Evolutionary conservation across 441 rosid genomes (phyloP), one percentile per base, ranked within the genome.

Genomic region (Arabidopsis hybrid): DNA sequence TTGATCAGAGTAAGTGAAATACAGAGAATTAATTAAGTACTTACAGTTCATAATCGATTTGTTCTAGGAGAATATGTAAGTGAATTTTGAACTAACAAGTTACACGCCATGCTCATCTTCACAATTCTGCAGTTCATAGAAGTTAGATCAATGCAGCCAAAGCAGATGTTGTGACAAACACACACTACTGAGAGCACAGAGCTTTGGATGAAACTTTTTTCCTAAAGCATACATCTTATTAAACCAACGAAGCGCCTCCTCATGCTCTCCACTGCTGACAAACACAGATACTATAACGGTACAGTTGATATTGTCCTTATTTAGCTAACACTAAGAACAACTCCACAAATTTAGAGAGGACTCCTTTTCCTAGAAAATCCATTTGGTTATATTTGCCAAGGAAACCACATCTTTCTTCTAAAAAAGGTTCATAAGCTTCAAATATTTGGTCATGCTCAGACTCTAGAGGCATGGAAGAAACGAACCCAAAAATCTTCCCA

Each of bases 1-100:
- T 50, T 47, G 49, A 59, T 18, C 14, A 35, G 7, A 47, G 58
- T 35, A 59, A 35, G 17, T 70, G 14, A 9, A 55, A 29, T 34
- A 68, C 8, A n/a, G 38, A 58, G 57, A 21, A 21, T 21, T 21
- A 69, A 69, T 57, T 35, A 46, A n/a, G 65, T 58, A 47, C 65
- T 58, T 69, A 58, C 46, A 69, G 34, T 68, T 56, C 32, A 16
- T 29, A 11, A 9, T 31, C 56, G 63, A 55, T 67, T 9, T 53
- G 6, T 11, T 56, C n/a, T 7, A 17, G 45, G 64, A 56, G 43
- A 68, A 40, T 12, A 68, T 8, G 9, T 4, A 32, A 38, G 64
- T 59, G 64, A 38, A 10, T 38, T 16, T 64, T n/a, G 26, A 57
- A 34, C 61, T 57, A 57, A 58, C 8, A 58, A 34, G 26, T 14